A percentile compares a stretch with the other conserved stretches of the same genome.
Conservation (phyloP, 2,329 filamentous ascomycete species). For the Penicillium rolfsii region DNA sequence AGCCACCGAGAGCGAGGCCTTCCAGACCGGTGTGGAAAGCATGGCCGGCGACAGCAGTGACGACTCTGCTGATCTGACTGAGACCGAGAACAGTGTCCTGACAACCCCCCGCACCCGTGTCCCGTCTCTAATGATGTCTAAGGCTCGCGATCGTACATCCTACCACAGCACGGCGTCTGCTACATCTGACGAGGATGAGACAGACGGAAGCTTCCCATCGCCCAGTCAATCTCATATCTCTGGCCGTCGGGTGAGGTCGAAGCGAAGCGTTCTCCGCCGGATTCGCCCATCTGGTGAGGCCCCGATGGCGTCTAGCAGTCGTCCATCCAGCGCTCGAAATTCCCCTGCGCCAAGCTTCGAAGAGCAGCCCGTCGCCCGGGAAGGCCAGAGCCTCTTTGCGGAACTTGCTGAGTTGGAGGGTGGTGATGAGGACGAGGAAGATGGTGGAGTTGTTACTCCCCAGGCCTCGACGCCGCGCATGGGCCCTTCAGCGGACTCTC, state of each 20-base stretch:
- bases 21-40: slow-evolving; percentile 87
- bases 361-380: slow-evolving; percentile 51
- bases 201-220: slow-evolving; percentile 68
- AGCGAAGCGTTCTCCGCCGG: slow-evolving; percentile 64
- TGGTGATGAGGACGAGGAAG: slow-evolving; percentile 65
- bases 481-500: slow-evolving; percentile 32
- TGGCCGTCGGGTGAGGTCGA: slow-evolving; percentile 72
- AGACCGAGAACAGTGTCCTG: slow-evolving; percentile 69
- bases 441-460: slow-evolving; percentile 55
- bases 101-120: slow-evolving; percentile 46
- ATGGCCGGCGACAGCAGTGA: slow-evolving; percentile 64
- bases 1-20: slow-evolving; percentile 86
- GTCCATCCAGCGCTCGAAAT: slow-evolving; percentile 50
- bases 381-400: slow-evolving; percentile 81
- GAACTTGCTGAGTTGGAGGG: slow-evolving; percentile 81
- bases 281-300: slow-evolving; percentile 55
- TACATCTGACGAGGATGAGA: slow-evolving; percentile 76
- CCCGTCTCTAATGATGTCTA: slow-evolving; percentile 45
- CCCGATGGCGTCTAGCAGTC: slow-evolving; percentile 44
- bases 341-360: slow-evolving; percentile 58
- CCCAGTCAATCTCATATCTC: slow-evolving; percentile 65
- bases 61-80: slow-evolving; percentile 74
- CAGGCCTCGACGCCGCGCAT: slow-evolving; percentile 47
- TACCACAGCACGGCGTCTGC: slow-evolving; percentile 82
- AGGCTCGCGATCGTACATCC: slow-evolving; percentile 64